Conservation (phyloP, 306 rosid species). For the Castanea crenata region DNA sequence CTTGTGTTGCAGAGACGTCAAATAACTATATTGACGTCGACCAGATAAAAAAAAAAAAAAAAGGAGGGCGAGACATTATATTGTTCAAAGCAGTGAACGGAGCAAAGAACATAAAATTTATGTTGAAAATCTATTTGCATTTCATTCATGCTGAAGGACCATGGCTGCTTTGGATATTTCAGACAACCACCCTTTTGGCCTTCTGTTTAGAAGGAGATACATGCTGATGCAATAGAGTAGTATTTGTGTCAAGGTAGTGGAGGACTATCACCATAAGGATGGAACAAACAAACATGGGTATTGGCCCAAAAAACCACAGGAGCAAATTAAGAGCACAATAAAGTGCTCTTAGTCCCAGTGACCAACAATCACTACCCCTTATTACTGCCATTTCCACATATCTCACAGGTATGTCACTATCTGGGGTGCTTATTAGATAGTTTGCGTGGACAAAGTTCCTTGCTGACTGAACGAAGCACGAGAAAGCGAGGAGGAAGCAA, state of each 20-base stretch:
- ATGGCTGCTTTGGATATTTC: slow-evolving; percentile 3
- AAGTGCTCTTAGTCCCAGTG: slow-evolving; percentile 69
- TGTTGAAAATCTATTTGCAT: no score
- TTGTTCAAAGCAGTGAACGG: no score
- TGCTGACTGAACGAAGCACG: slow-evolving; percentile 69
- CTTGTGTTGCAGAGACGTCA: no score
- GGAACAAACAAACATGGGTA: slow-evolving; percentile 73
- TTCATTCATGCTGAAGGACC: background rate
- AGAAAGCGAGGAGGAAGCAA: slow-evolving; percentile 71
- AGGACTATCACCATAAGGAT: slow-evolving; percentile 45
- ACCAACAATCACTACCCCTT: slow-evolving; percentile 77
- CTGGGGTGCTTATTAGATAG: slow-evolving; percentile 66
- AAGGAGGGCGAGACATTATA: no score
- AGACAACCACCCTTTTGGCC: slow-evolving; percentile 16
- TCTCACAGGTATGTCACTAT: slow-evolving; percentile 40
- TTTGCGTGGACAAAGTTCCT: slow-evolving; percentile 80
- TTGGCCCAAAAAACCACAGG: slow-evolving; percentile 87
- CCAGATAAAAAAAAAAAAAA: no score
- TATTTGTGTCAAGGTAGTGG: slow-evolving; percentile 54
- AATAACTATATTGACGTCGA: no score
- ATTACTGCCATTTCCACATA: slow-evolving; percentile 60
- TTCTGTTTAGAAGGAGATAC: slow-evolving; percentile 2
- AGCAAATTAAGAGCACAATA: slow-evolving; percentile 67
- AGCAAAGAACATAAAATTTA: no score
- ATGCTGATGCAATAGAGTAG: slow-evolving; percentile 44